These are phyloP conservation scores for Suillus subaureus DNA, from an alignment of 768 basidiomycete genomes.

Conservation along the genomic window DNA sequence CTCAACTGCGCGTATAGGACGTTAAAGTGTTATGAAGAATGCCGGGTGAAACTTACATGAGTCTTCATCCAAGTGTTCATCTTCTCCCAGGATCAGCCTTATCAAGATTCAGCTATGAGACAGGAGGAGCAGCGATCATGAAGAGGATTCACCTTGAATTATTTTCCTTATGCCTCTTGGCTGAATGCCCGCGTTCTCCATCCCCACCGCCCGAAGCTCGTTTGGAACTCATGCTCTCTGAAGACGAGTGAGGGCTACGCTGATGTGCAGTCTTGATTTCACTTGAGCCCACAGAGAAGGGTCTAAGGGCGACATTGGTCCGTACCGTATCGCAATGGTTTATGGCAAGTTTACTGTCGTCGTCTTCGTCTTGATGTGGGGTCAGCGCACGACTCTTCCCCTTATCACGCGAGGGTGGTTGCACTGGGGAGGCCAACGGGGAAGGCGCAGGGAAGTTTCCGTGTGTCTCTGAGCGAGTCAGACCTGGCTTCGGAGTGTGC, in stretches of 20 bases:
- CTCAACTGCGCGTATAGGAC: conserved; percentile 42
- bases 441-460: conserved; percentile 26
- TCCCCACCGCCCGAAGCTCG: conserved; percentile 37
- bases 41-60: conserved; percentile 37
- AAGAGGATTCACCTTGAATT: conserved; percentile 15
- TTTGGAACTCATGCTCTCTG: conserved; percentile 22
- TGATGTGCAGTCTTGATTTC: conserved; percentile 40
- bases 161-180: conserved; percentile 38
- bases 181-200: conserved; percentile 26
- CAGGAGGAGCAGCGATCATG: not conserved
- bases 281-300: conserved; percentile 55
- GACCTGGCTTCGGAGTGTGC: not conserved
- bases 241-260: conserved; percentile 26
- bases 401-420: not conserved
- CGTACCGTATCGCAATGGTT: not conserved
- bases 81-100: not conserved
- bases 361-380: conserved; percentile 6
- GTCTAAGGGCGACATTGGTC: conserved; percentile 20
- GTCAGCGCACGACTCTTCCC: conserved; percentile 19
- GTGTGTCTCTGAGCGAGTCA: not conserved
- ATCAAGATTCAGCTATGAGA: not conserved
- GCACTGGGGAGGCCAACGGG: conserved; percentile 21
- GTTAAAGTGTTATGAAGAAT: conserved; percentile 6
- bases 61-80: conserved; percentile 35
- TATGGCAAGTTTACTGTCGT: not conserved